Percentiles rank a stretch among this genome's conserved stretches.
Evolutionary conservation across 805 yeast genomes (phyloP).

Genomic region (Alloascoidea africana): DNA sequence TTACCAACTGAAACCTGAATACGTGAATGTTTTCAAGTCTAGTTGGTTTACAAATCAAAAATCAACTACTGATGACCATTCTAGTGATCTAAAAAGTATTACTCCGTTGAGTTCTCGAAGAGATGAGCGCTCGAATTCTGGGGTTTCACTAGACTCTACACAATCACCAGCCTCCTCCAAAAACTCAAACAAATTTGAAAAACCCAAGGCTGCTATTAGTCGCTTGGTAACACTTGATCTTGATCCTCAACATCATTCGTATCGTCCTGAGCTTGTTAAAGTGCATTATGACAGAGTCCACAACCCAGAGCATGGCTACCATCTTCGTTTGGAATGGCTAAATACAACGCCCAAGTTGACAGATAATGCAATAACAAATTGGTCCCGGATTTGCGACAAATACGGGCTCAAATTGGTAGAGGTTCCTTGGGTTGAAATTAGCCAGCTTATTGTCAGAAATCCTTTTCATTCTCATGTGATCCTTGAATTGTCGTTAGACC

Average conservation of each 20-base stretch:
- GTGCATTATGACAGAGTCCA: conserved; percentile 88
- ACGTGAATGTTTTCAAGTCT: conserved; percentile 22
- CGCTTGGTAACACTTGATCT: conserved; percentile 53
- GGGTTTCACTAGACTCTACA: conserved; percentile 2
- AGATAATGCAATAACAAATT: conserved; percentile 60
- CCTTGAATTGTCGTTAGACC: conserved; percentile 49
- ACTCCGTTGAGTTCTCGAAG: not conserved
- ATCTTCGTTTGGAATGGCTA: conserved; percentile 83
- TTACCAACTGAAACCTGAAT: conserved; percentile 53
- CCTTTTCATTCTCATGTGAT: conserved; percentile 84
- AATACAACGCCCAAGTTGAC: conserved; percentile 75
- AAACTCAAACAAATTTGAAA: conserved; percentile 4
- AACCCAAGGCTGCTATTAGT: conserved; percentile 39
- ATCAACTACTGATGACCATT: conserved; percentile 3
- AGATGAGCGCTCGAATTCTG: conserved; percentile 4
- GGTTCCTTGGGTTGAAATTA: conserved; percentile 81
- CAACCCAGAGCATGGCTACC: conserved; percentile 91
- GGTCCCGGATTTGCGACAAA: conserved; percentile 75
- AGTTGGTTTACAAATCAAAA: conserved; percentile 10
- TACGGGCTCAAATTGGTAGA: conserved; percentile 75
- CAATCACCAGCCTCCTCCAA: conserved; percentile 3
- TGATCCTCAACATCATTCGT: conserved; percentile 59
- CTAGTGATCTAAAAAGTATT: not conserved
- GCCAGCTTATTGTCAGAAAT: conserved; percentile 57
- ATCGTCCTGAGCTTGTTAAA: conserved; percentile 60